Percentiles rank a stretch among this genome's conserved stretches.
These are phyloP conservation scores for Evansstolkia leycettana DNA, from an alignment of 495 filamentous ascomycete genomes.

Conservation along the genomic window DNA sequence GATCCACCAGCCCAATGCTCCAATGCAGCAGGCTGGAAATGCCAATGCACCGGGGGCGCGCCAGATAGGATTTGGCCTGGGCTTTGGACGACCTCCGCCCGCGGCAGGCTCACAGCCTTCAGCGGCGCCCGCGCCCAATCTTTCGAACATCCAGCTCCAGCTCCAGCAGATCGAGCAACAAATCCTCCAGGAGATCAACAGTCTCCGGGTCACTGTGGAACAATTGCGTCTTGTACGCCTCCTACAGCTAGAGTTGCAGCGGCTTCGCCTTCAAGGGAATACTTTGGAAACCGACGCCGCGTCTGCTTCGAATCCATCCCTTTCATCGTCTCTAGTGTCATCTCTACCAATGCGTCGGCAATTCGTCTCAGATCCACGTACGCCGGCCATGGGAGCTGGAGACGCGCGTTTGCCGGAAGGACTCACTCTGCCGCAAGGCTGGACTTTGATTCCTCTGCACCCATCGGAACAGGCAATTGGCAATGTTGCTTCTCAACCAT, in stretches of 20 bases:
- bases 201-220: conserved; percentile 38
- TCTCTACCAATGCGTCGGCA: conserved; percentile 13
- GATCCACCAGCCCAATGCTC: conserved; percentile 29
- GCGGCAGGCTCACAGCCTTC: conserved; percentile 7
- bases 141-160: conserved; percentile 35
- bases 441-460: conserved; percentile 60
- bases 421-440: conserved; percentile 60
- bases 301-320: conserved; percentile 9
- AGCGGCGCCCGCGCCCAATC: conserved; percentile 6
- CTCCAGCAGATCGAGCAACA: conserved; percentile 53
- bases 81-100: conserved; percentile 27
- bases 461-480: conserved; percentile 22
- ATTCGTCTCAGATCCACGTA: conserved; percentile 19
- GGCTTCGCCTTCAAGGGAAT: conserved; percentile 39
- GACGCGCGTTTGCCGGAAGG: conserved; percentile 61
- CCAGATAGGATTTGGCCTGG: conserved; percentile 33
- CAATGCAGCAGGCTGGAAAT: conserved; percentile 20
- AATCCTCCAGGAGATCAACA: conserved; percentile 50
- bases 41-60: conserved; percentile 18
- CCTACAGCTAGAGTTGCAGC: conserved; percentile 51
- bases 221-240: conserved; percentile 43
- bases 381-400: conserved; percentile 43
- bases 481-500: neutral
- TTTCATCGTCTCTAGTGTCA: conserved; percentile 11
- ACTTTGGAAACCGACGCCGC: conserved; percentile 9